phyloP scores from a whole-genome alignment of 108 stramenopile species.

The Pseudonitzschia multistriata region DNA sequence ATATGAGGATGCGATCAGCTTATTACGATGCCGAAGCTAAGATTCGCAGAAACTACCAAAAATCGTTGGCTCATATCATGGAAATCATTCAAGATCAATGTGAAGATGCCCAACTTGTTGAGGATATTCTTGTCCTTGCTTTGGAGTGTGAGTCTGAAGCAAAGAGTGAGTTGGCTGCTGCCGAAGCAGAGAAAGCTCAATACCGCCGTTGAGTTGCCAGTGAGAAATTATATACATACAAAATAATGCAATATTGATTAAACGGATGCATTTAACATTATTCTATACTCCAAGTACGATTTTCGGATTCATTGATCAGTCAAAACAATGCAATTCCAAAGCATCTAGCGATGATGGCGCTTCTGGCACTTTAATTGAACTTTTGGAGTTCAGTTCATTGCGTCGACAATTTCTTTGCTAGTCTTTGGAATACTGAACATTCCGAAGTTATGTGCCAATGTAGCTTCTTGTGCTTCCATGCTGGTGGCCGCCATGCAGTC shows the following conservation, averaged over 20 bases:
- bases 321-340: too few species aligned
- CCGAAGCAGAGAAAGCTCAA: slow-evolving; percentile 19
- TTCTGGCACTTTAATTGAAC: too few species aligned
- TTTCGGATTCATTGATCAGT: too few species aligned
- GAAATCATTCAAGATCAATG: slow-evolving; percentile 64
- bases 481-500: slow-evolving; percentile 67
- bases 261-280: too few species aligned
- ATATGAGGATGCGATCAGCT: slow-evolving; percentile 66
- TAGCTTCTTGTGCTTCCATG: slow-evolving; percentile 60
- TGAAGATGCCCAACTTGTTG: slow-evolving; percentile 54
- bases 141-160: slow-evolving; percentile 62
- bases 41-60: slow-evolving; percentile 56
- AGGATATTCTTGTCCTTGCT: slow-evolving; percentile 59
- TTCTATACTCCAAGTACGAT: too few species aligned
- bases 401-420: slow-evolving; percentile 43
- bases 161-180: slow-evolving; percentile 43
- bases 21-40: slow-evolving; percentile 71
- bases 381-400: too few species aligned
- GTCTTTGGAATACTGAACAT: slow-evolving; percentile 70
- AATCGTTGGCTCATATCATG: slow-evolving; percentile 60
- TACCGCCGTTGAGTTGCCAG: too few species aligned
- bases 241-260: too few species aligned
- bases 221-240: neutral
- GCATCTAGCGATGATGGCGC: too few species aligned
- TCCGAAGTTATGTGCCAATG: slow-evolving; percentile 68